Conservation (phyloP, 1,284 basidiomycete genomes). For the Violaceomyces palustris region DNA sequence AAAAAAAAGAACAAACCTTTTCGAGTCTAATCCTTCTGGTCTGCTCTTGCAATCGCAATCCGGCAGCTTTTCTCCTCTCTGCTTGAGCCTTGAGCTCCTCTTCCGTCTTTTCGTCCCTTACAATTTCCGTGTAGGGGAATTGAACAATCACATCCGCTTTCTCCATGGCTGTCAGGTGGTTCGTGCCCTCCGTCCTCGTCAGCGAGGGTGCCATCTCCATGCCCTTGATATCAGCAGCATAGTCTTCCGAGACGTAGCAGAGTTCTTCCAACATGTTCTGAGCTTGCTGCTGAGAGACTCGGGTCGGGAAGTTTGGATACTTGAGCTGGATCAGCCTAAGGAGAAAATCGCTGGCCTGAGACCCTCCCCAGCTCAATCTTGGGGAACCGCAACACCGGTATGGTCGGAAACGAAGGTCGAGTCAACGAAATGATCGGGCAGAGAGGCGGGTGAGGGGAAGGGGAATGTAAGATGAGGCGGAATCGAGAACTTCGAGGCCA, state of each 20-base stretch:
- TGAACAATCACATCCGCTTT: constrained; percentile 57
- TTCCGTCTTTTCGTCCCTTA: constrained; percentile 78
- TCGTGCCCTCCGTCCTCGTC: constrained; percentile 71
- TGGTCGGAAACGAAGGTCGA: too few relatives aligned
- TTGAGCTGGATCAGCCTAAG: constrained; percentile 90
- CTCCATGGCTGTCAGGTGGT: constrained; percentile 27
- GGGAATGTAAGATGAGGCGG: too few relatives aligned
- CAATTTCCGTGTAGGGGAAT: constrained; percentile 49
- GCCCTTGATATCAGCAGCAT: constrained; percentile 63
- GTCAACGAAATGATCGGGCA: too few relatives aligned
- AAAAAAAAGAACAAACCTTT: constrained; percentile 20
- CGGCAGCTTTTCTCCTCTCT: constrained; percentile 78
- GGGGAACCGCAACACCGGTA: too few relatives aligned
- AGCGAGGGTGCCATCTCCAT: constrained; percentile 54
- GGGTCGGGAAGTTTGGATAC: constrained; percentile 76
- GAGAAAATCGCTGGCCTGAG: constrained; percentile 83
- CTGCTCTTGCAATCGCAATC: constrained; percentile 81
- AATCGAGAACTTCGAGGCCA: constrained; percentile 61
- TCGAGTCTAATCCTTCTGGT: constrained; percentile 80
- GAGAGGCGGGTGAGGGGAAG: too few relatives aligned
- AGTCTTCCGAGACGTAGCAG: constrained; percentile 79
- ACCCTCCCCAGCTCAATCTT: constrained; percentile 89
- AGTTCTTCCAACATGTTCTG: constrained; percentile 83
- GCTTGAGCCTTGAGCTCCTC: constrained; percentile 75
- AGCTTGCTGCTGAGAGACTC: constrained; percentile 59